Percentiles rank a stretch among this genome's conserved stretches.
Evolutionary conservation across 371 early-diverging fungal genomes (phyloP).

Genomic region (Mortierella sp.): DNA sequence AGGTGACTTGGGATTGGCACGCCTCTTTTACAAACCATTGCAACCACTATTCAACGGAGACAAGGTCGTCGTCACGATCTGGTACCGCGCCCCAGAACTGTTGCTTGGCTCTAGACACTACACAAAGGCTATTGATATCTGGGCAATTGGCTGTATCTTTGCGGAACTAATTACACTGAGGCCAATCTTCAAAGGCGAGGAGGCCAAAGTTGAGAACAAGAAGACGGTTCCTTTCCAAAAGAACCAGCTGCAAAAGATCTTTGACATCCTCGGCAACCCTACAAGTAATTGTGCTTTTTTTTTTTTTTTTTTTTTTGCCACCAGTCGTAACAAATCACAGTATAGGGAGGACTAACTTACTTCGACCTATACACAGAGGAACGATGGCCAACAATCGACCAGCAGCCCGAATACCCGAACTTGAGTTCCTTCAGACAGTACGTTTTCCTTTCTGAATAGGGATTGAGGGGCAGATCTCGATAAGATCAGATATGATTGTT

Average conservation of each 20-base stretch:
- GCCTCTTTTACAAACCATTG: constrained; percentile 83
- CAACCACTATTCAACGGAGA: constrained; percentile 89
- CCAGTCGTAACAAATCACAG: background rate
- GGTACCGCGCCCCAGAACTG: constrained; percentile 98
- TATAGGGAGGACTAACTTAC: background rate
- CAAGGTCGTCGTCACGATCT: constrained; percentile 97
- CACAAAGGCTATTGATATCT: constrained; percentile 93
- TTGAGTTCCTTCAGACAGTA: constrained; percentile 70
- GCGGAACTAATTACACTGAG: constrained; percentile 89
- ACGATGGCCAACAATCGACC: constrained; percentile 81
- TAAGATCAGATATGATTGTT: constrained; percentile 1
- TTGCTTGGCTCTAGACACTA: constrained; percentile 94
- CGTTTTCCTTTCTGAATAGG: constrained; percentile 6
- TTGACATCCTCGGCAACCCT: constrained; percentile 91
- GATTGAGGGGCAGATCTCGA: background rate
- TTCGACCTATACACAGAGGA: constrained; percentile 66
- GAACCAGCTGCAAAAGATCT: constrained; percentile 89
- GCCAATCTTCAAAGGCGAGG: constrained; percentile 96
- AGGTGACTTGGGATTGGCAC: constrained; percentile 93
- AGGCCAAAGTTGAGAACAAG: constrained; percentile 90
- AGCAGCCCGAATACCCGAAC: constrained; percentile 77
- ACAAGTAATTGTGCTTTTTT: constrained; percentile 67
- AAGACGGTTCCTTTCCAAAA: constrained; percentile 92
- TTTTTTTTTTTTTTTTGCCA: background rate
- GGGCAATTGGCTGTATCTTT: constrained; percentile 97